Conservation (phyloP, 345 rosid species). For the Hypericum perforatum region DNA sequence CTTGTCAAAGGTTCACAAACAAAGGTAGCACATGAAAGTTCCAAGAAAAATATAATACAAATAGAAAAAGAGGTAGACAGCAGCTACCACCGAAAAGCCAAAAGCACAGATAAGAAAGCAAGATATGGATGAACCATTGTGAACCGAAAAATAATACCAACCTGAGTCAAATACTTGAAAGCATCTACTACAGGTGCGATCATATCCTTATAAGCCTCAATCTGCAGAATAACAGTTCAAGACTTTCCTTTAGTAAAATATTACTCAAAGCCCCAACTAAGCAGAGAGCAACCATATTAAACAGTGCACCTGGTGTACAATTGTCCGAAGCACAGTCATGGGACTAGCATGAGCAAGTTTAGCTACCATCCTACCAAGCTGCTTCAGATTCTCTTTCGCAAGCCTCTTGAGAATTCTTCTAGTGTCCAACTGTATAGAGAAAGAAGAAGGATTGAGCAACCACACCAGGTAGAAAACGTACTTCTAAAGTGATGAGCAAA, state of each 20-base stretch:
- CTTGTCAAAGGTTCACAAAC: no score
- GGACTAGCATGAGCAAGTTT: conserved; percentile 99
- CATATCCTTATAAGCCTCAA: conserved; percentile 97
- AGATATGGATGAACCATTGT: no score
- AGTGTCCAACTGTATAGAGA: conserved; percentile 64
- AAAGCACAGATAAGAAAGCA: no score
- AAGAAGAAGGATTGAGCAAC: no score
- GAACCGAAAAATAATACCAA: conserved; percentile 8
- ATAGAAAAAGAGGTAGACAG: no score
- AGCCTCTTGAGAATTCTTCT: conserved; percentile 89
- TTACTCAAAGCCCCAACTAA: not conserved
- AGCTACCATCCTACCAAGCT: conserved; percentile 97
- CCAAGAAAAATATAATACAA: no score
- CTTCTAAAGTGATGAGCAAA: conserved; percentile 3
- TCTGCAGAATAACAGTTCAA: conserved; percentile 39
- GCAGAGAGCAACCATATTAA: not conserved
- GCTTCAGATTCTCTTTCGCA: conserved; percentile 97
- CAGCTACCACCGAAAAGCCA: no score
- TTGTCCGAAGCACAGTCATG: conserved; percentile 95
- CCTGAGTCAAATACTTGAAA: conserved; percentile 99
- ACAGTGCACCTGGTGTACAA: conserved; percentile 72
- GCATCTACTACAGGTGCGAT: conserved; percentile 98
- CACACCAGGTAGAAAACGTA: conserved; percentile 1
- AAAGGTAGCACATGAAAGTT: no score
- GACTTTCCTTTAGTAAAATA: conserved; percentile 3